A percentile compares a stretch with the other conserved stretches of the same genome.
Evolutionary conservation across 2,329 filamentous ascomycete genomes (phyloP).

Genomic region (Neophaeococcomyces aloes): DNA sequence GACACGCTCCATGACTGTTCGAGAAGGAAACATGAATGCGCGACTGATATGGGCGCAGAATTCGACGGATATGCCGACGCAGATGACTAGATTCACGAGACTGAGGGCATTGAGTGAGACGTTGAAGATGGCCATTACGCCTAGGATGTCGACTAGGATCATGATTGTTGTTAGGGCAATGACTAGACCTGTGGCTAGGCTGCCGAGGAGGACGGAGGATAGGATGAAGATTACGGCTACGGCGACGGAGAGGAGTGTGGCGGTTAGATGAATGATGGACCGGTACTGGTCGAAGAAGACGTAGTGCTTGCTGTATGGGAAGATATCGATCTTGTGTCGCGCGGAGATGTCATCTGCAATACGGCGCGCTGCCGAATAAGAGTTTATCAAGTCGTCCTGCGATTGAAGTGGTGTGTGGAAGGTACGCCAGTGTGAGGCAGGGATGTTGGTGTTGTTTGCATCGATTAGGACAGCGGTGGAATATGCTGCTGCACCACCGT

Average conservation of each 20-base stretch:
- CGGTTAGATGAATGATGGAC: constrained; percentile 69
- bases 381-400: constrained; percentile 85
- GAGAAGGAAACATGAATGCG: constrained; percentile 87
- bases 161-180: constrained; percentile 82
- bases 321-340: constrained; percentile 67
- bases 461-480: constrained; percentile 74
- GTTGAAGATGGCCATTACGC: constrained; percentile 78
- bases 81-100: constrained; percentile 92
- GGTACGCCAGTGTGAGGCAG: constrained; percentile 83
- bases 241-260: constrained; percentile 67
- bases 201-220: constrained; percentile 71
- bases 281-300: constrained; percentile 99
- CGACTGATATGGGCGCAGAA: constrained; percentile 96
- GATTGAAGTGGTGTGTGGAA: constrained; percentile 76
- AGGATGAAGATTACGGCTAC: constrained; percentile 77
- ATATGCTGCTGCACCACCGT: constrained; percentile 82
- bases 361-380: constrained; percentile 78
- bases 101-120: constrained; percentile 93
- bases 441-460: constrained; percentile 53
- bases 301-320: constrained; percentile 96
- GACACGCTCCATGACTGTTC: constrained; percentile 68
- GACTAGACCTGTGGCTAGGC: constrained; percentile 66
- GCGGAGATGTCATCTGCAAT: constrained; percentile 67
- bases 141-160: constrained; percentile 89
- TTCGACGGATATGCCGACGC: constrained; percentile 90